Evolutionary conservation across 1,284 basidiomycete genomes (phyloP).

Genomic region (Ganoderma sp.): DNA sequence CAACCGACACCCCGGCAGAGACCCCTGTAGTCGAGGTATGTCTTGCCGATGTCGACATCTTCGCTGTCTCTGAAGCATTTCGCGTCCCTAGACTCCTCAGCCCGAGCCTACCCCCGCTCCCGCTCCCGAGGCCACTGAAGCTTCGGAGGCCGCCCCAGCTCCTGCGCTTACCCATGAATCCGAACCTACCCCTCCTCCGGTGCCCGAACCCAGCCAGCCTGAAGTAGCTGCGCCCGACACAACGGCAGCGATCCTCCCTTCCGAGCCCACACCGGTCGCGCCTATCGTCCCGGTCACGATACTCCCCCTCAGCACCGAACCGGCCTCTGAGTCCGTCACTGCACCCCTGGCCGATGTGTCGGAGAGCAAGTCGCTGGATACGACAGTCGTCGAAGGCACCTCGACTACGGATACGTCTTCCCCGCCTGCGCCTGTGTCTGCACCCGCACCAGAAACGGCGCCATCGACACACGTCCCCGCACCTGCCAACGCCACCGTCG

Average conservation of each 20-base stretch:
- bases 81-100: not conserved
- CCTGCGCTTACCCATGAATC: not conserved
- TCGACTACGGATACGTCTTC: constrained; percentile 1
- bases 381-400: constrained; percentile 30
- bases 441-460: constrained; percentile 11
- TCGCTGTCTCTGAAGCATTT: not conserved
- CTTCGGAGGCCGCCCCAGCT: not conserved
- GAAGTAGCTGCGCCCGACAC: constrained; percentile 11
- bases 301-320: constrained; percentile 28
- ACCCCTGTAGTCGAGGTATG: constrained; percentile 30
- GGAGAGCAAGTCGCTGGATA: constrained; percentile 29
- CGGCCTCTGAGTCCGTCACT: constrained; percentile 18
- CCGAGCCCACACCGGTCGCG: constrained; percentile 23
- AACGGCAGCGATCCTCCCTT: constrained; percentile 27
- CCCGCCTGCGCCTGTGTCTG: not conserved
- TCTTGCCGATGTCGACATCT: not conserved
- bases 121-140: not conserved
- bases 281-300: constrained; percentile 29
- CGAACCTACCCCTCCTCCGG: constrained; percentile 10
- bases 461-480: constrained; percentile 32
- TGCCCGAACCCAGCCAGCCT: constrained; percentile 18
- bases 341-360: constrained; percentile 25
- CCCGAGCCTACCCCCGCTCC: not conserved
- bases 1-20: constrained; percentile 28
- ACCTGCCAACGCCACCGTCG: constrained; percentile 17